Conservation (phyloP, 768 basidiomycete genomes). For the Auricularia sp. region DNA sequence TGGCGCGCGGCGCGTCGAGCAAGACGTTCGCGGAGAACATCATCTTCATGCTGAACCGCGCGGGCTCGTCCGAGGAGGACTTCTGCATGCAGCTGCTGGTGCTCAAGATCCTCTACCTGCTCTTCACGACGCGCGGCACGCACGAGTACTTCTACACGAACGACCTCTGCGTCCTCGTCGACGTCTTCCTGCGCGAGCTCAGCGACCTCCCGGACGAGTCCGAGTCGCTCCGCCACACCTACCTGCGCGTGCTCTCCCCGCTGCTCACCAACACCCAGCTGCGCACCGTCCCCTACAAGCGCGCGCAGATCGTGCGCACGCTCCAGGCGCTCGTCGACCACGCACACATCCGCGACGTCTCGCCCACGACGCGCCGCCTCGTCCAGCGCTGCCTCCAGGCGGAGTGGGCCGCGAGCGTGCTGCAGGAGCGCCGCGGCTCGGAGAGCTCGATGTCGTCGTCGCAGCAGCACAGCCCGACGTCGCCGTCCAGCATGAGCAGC, state of each 20-base stretch:
- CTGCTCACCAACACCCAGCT: slow-evolving; percentile 92
- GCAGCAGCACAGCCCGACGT: neutral
- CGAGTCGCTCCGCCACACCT: slow-evolving; percentile 94
- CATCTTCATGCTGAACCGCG: slow-evolving; percentile 97
- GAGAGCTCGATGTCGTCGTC: neutral
- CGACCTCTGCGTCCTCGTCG: slow-evolving; percentile 89
- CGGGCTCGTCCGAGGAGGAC: slow-evolving; percentile 82
- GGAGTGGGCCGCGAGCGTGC: slow-evolving; percentile 42
- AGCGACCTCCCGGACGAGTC: slow-evolving; percentile 86
- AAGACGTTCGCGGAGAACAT: slow-evolving; percentile 97
- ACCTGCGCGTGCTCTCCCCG: slow-evolving; percentile 91
- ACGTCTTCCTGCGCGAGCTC: slow-evolving; percentile 94
- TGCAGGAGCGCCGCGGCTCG: neutral
- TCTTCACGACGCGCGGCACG: slow-evolving; percentile 89
- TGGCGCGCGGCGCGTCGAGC: slow-evolving; percentile 74
- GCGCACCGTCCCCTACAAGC: slow-evolving; percentile 77
- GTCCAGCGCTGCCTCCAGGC: slow-evolving; percentile 85
- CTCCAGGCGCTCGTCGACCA: slow-evolving; percentile 72
- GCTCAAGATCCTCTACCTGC: slow-evolving; percentile 86
- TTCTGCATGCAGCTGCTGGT: slow-evolving; percentile 91
- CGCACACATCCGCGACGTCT: slow-evolving; percentile 69
- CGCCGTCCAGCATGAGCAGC: neutral
- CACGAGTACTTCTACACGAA: slow-evolving; percentile 98
- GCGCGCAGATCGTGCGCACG: slow-evolving; percentile 74
- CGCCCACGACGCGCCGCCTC: slow-evolving; percentile 78